A percentile compares a stretch with the other conserved stretches of the same genome.
Conservation (phyloP, 2,329 filamentous ascomycete genomes). For the Aaosphaeria arxii region DNA sequence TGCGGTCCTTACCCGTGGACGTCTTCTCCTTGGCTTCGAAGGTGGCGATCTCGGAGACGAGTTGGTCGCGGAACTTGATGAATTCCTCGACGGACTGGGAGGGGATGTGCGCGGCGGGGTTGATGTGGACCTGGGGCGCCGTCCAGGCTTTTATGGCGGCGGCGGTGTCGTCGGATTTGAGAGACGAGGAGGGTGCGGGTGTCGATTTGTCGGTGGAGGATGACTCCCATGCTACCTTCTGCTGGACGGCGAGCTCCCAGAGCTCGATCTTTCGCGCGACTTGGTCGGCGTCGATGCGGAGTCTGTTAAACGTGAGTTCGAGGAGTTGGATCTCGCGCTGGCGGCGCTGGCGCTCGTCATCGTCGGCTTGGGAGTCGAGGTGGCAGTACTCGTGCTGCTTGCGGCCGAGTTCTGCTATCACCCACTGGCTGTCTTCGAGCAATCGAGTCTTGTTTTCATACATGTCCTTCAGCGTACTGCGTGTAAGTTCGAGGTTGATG, state of each 20-base stretch:
- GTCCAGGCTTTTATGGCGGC: not conserved
- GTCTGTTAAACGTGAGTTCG: conserved; percentile 13
- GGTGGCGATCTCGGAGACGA: not conserved
- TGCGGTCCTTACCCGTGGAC: conserved; percentile 6
- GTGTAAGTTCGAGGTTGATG: conserved; percentile 11
- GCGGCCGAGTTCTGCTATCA: conserved; percentile 13
- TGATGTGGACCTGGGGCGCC: not conserved
- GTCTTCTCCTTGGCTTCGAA: not conserved
- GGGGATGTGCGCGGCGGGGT: not conserved
- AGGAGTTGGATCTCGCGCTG: conserved; percentile 19
- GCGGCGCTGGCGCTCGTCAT: conserved; percentile 15
- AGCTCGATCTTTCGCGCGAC: conserved; percentile 14
- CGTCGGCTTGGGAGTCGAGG: conserved; percentile 1
- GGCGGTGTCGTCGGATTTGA: not conserved
- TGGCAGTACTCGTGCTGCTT: conserved; percentile 21
- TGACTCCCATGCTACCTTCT: not conserved
- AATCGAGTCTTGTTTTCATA: conserved; percentile 11
- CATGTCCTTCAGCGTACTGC: conserved; percentile 9
- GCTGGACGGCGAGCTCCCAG: conserved; percentile 2
- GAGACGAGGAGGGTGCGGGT: too few relatives aligned
- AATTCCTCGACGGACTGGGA: not conserved
- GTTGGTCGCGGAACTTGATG: not conserved
- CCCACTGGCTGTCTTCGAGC: conserved; percentile 18
- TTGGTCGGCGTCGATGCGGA: conserved; percentile 12
- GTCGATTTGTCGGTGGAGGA: too few relatives aligned